A percentile compares a stretch with the other conserved stretches of the same genome.
phyloP scores from a whole-genome alignment of 306 rosid genomes.

The Cyamopsis tetragonoloba region DNA sequence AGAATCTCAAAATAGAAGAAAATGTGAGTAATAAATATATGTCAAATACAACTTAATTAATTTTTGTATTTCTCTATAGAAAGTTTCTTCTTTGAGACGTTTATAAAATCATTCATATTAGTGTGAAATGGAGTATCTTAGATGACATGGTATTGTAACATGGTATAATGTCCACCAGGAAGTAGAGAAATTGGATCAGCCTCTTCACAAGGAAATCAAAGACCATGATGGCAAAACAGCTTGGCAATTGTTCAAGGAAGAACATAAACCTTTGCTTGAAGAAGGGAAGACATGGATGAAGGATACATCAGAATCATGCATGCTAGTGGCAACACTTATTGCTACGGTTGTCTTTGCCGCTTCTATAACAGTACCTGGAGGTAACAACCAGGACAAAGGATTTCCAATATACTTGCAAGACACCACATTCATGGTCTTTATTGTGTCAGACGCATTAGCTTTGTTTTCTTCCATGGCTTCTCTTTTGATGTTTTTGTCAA shows the following conservation, averaged over 20 bases:
- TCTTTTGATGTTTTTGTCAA: constrained; percentile 44
- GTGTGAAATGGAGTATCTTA: no score
- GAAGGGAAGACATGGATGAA: constrained; percentile 56
- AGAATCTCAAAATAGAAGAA: no score
- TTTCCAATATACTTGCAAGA: constrained; percentile 34
- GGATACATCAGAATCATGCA: constrained; percentile 52
- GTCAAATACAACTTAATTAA: no score
- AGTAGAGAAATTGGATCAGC: constrained; percentile 43
- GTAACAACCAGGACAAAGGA: constrained; percentile 39
- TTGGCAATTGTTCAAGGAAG: constrained; percentile 48
- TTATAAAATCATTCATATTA: no score
- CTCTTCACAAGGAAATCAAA: constrained; percentile 32
- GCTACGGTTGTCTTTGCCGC: constrained; percentile 52
- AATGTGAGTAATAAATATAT: no score
- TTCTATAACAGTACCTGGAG: constrained; percentile 49
- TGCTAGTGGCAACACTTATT: constrained; percentile 52
- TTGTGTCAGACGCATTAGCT: constrained; percentile 45
- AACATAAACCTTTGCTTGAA: constrained; percentile 40
- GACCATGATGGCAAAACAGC: constrained; percentile 37
- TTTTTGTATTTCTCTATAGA: no score
- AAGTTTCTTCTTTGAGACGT: no score
- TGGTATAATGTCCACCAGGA: constrained; percentile 26
- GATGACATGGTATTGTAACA: not conserved
- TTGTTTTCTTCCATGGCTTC: constrained; percentile 52
- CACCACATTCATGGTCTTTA: constrained; percentile 32